A percentile compares a stretch with the other conserved stretches of the same genome.
phyloP scores from a whole-genome alignment of 2,329 filamentous ascomycete genomes.

The Aspergillus tubingensis region DNA sequence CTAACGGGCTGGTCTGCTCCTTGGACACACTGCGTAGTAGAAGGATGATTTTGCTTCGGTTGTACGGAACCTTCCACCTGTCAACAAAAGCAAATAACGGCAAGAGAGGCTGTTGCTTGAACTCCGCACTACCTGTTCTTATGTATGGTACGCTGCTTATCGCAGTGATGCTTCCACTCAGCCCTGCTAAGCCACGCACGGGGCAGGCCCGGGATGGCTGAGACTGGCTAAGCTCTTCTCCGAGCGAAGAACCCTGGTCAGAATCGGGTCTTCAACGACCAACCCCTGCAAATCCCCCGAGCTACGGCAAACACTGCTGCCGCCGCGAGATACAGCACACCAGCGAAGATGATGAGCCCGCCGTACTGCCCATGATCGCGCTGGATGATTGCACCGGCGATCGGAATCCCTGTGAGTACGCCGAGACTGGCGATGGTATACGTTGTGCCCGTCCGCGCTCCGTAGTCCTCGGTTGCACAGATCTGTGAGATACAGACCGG shows the following conservation, averaged over 20 bases:
- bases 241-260: not conserved
- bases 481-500: conserved; percentile 7
- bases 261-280: not conserved
- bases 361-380: not conserved
- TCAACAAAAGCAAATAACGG: not conserved
- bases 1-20: not conserved
- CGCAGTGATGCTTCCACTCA: not conserved
- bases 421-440: conserved; percentile 6
- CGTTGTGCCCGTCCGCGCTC: not conserved
- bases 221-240: not conserved
- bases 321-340: conserved; percentile 5
- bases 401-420: not conserved
- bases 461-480: not conserved
- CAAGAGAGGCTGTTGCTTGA: not conserved
- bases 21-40: not conserved
- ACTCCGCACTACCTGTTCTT: not conserved
- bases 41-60: not conserved
- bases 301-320: conserved; percentile 1
- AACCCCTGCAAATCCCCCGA: conserved; percentile 2
- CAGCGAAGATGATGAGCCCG: conserved; percentile 4
- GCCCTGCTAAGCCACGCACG: not conserved
- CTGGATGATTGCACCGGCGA: not conserved
- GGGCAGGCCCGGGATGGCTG: not conserved
- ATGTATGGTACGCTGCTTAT: not conserved
- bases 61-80: not conserved